Evolutionary conservation across 2,329 filamentous ascomycete genomes (phyloP).

Genomic region (Exophiala alcalophila): DNA sequence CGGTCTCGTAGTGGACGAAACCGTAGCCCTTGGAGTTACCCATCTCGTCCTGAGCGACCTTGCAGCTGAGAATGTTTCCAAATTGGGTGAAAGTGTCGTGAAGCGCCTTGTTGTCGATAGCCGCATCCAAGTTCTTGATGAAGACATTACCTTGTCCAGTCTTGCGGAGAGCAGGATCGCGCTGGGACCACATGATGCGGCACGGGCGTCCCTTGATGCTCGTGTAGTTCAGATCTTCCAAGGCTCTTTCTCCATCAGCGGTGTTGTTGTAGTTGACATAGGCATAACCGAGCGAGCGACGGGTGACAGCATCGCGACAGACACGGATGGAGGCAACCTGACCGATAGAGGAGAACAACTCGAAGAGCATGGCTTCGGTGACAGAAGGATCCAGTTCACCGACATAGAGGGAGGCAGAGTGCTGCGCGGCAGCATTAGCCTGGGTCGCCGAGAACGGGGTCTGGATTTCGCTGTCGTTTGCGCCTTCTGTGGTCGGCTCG

Average conservation of each 20-base stretch:
- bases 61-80: conserved; percentile 98
- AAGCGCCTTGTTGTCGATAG: conserved; percentile 99
- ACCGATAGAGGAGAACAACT: conserved; percentile 99
- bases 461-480: conserved; percentile 49
- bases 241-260: conserved; percentile 90
- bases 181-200: conserved; percentile 99
- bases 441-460: conserved; percentile 64
- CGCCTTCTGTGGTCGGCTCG: conserved; percentile 40
- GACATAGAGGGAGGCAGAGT: conserved; percentile 97
- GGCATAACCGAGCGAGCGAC: conserved; percentile 96
- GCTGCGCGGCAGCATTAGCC: conserved; percentile 76
- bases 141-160: conserved; percentile 99
- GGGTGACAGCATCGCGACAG: conserved; percentile 97
- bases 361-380: conserved; percentile 99
- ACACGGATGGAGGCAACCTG: conserved; percentile 99
- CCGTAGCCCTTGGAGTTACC: conserved; percentile 98
- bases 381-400: conserved; percentile 97
- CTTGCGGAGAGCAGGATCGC: conserved; percentile 97
- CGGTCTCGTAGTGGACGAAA: conserved; percentile 99
- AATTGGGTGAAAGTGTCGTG: conserved; percentile 99
- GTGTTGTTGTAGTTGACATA: conserved; percentile 99
- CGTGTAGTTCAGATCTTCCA: conserved; percentile 99
- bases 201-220: conserved; percentile 97
- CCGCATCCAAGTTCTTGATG: conserved; percentile 99
- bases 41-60: conserved; percentile 96